These are phyloP conservation scores for Inga leiocalycina DNA, from an alignment of 306 rosid species.

Conservation along the genomic window DNA sequence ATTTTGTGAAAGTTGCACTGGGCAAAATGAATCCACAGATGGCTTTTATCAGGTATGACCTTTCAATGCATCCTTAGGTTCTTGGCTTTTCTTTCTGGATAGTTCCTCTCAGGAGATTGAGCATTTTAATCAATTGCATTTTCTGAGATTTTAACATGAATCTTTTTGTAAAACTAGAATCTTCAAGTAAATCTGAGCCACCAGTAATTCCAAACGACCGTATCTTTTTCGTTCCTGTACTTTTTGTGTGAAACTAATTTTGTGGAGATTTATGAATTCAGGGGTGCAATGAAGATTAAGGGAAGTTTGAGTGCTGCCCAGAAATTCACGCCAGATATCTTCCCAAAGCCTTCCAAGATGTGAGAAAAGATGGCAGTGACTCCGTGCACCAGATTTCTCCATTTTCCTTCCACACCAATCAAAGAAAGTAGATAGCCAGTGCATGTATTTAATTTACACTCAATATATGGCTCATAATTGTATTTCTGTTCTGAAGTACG, in stretches of 20 bases:
- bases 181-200: not conserved
- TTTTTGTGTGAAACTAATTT: not conserved
- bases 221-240: not conserved
- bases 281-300: slow-evolving; percentile 87
- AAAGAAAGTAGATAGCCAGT: slow-evolving; percentile 26
- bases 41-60: slow-evolving; percentile 82
- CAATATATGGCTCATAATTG: slow-evolving; percentile 25
- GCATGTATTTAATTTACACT: slow-evolving; percentile 18
- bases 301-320: slow-evolving; percentile 89
- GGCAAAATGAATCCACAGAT: slow-evolving; percentile 94
- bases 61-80: not conserved
- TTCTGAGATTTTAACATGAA: not conserved
- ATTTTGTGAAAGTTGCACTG: slow-evolving; percentile 81
- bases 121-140: not conserved
- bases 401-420: slow-evolving; percentile 8
- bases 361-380: slow-evolving; percentile 43
- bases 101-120: not conserved
- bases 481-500: slow-evolving; percentile 17
- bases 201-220: not conserved
- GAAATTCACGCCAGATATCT: slow-evolving; percentile 88
- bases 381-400: slow-evolving; percentile 24
- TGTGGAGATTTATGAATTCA: slow-evolving; percentile 37
- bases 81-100: slow-evolving; percentile 12
- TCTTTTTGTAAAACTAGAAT: not conserved
- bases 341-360: slow-evolving; percentile 95